A percentile compares a stretch with the other conserved stretches of the same genome.
These are phyloP conservation scores for Aspergillus carbonarius DNA, from an alignment of 2,329 filamentous ascomycete species.

Conservation along the genomic window DNA sequence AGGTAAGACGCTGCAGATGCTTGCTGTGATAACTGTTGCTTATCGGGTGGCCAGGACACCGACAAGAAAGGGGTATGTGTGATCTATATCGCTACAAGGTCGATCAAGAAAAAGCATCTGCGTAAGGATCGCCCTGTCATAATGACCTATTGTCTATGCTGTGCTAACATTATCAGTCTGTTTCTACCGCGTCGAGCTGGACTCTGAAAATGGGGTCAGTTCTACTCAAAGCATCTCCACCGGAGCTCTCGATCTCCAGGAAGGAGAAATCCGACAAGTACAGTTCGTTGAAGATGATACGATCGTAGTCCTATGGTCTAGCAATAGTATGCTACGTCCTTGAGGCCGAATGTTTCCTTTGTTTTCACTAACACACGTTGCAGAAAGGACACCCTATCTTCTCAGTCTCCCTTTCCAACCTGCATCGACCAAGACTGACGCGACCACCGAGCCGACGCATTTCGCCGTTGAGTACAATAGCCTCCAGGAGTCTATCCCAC, in stretches of 20 bases:
- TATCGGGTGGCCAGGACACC: conserved; percentile 19
- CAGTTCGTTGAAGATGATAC: conserved; percentile 66
- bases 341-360: neutral
- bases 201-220: conserved; percentile 61
- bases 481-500: conserved; percentile 8
- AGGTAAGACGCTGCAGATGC: conserved; percentile 35
- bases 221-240: conserved; percentile 35
- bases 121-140: conserved; percentile 23
- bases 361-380: neutral
- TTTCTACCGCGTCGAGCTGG: conserved; percentile 55
- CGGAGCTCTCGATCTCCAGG: conserved; percentile 33
- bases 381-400: conserved; percentile 32
- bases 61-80: conserved; percentile 28
- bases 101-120: conserved; percentile 32
- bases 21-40: neutral
- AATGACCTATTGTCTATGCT: neutral
- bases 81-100: conserved; percentile 36
- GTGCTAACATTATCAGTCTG: conserved; percentile 48
- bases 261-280: conserved; percentile 54
- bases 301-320: conserved; percentile 59
- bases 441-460: conserved; percentile 11
- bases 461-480: conserved; percentile 24
- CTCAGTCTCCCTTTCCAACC: conserved; percentile 36
- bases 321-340: conserved; percentile 26
- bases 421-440: conserved; percentile 1